Evolutionary conservation across 345 rosid species (phyloP).

Genomic region (Mangifera indica): DNA sequence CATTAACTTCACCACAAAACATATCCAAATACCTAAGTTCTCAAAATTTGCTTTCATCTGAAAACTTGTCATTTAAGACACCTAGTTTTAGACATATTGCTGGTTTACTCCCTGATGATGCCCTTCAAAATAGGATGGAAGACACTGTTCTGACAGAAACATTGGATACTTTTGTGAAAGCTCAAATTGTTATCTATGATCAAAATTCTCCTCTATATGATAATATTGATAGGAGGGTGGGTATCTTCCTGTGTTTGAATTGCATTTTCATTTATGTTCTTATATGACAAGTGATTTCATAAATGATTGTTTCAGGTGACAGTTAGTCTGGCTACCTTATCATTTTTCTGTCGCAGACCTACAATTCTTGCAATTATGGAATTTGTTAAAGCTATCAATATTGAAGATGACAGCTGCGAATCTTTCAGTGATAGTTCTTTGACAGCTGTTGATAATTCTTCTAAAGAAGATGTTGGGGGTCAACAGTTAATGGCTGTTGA

Average conservation of each 20-base stretch:
- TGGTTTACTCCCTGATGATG: conserved; percentile 73
- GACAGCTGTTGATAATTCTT: conserved; percentile 35
- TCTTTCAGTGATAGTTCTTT: conserved; percentile 59
- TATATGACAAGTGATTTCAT: conserved; percentile 12
- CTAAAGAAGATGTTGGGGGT: conserved; percentile 44
- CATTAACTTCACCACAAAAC: conserved; percentile 27
- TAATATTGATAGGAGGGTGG: conserved; percentile 75
- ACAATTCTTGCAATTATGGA: conserved; percentile 94
- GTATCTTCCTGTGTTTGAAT: conserved; percentile 23
- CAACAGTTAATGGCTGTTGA: conserved; percentile 25
- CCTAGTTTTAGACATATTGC: conserved; percentile 69
- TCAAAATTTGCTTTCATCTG: conserved; percentile 22
- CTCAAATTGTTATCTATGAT: conserved; percentile 76
- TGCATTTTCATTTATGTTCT: not conserved
- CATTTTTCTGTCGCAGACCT: conserved; percentile 92
- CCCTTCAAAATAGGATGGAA: conserved; percentile 32
- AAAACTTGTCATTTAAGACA: conserved; percentile 45
- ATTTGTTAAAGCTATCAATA: conserved; percentile 69
- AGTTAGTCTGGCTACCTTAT: conserved; percentile 80
- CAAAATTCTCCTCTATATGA: conserved; percentile 66
- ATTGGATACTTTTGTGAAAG: conserved; percentile 90
- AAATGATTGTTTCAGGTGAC: conserved; percentile 54
- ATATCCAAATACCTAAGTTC: conserved; percentile 27
- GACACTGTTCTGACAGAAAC: conserved; percentile 43
- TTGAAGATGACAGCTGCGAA: conserved; percentile 56